Base-by-base conservation (phyloP, 2,329 filamentous ascomycete genomes). In the Penicillium sp. region DNA sequence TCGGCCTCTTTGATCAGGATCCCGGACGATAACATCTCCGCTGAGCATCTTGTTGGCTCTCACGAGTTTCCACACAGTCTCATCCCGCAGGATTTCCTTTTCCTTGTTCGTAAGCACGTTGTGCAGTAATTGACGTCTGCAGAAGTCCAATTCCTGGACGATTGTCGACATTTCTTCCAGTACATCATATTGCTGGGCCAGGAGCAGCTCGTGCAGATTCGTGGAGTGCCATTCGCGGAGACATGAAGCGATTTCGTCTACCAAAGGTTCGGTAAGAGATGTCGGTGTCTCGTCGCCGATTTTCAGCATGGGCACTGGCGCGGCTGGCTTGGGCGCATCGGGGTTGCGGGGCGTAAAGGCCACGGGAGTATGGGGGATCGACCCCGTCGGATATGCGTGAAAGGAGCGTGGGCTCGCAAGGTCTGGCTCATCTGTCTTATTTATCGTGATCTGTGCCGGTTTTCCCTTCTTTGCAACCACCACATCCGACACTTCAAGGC, bases 151-250 rank as follows among this genome's bases (percentile, higher is more conserved):
- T n/a, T 86, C 85, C 43, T 86, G 84, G 37, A 97, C 89, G 47
- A 97, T 81, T 50, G 83, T 82, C 1, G 91, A 89, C 68, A 97
- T 85, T 56, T 88, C 85, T 63, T 96, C 91, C 49, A 99, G 78
- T 48, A 87, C 83, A 43, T 82, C 77, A 73, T 99, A 99, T 68
- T 92, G 86, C 54, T 91, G 84, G 17, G 86, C 85, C 7, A 99
- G 82, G 1, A 99, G 81, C 20, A 97, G 80, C 68, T 96, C 91
- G 74, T 99, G 95, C 13, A 99, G 81, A 68, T 97, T 95, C 15
- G 92, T 96, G 17, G 94, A 96, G 75, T 99, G 93, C 95, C 94
- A 99, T 80, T 99, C 94, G 62, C 94, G 85, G 57, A 99, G 76
- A 69, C 94, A 99, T 3, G 92, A 97, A 12, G 94, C 92, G 63